phyloP scores from a whole-genome alignment of 495 filamentous ascomycete genomes.

The Lasiosphaeria miniovina region DNA sequence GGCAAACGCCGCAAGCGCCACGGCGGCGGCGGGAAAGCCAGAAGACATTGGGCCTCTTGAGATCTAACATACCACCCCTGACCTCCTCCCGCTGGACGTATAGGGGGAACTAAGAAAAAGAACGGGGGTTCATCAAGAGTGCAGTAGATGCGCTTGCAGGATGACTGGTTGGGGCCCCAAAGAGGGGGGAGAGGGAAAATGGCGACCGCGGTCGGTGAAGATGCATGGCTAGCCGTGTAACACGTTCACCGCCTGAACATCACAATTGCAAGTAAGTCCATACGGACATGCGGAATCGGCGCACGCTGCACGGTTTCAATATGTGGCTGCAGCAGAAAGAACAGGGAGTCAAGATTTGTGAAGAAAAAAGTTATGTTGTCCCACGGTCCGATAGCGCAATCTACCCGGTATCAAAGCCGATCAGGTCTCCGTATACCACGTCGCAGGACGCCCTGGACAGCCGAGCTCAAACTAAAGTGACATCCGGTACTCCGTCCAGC shows the following conservation, averaged over 20 bases:
- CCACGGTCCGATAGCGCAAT: constrained; percentile 20
- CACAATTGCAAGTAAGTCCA: background rate
- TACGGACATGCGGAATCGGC: background rate
- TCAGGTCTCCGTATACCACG: constrained; percentile 24
- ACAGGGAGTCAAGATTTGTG: background rate
- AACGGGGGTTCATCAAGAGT: background rate
- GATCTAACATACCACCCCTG: background rate
- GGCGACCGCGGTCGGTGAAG: background rate
- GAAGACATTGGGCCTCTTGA: background rate
- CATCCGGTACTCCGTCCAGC: constrained; percentile 35
- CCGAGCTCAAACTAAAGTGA: constrained; percentile 28
- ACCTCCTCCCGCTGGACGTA: background rate
- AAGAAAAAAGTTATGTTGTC: constrained; percentile 8
- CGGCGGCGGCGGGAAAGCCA: too few species aligned
- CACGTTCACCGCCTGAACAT: background rate
- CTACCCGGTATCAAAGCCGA: constrained; percentile 23
- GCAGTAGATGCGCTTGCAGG: constrained; percentile 1
- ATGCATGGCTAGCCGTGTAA: background rate
- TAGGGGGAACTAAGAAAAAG: background rate
- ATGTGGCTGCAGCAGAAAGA: background rate
- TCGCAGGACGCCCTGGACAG: constrained; percentile 17
- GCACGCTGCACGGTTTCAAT: background rate
- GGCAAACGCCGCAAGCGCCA: too few species aligned
- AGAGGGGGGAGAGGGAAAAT: constrained; percentile 7
- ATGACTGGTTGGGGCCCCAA: constrained; percentile 4